Evolutionary conservation across 2,329 filamentous ascomycete genomes (phyloP).

Genomic region (Fusarium solani-melongenae): DNA sequence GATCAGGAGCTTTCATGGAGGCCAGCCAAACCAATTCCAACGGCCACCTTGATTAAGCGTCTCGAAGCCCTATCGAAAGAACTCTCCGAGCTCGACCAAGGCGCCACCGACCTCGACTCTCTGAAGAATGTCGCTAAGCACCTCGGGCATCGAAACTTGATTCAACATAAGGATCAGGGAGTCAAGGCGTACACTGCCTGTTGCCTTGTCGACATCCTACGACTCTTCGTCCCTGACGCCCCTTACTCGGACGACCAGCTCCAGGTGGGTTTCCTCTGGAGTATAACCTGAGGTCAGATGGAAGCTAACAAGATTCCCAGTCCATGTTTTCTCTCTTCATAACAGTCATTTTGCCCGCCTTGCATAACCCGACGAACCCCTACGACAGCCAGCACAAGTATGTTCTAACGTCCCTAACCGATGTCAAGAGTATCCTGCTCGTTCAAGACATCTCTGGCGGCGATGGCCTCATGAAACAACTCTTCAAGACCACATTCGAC

Average conservation of each 20-base stretch:
- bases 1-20: constrained; percentile 90
- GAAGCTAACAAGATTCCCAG: constrained; percentile 58
- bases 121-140: constrained; percentile 86
- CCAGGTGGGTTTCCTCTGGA: constrained; percentile 68
- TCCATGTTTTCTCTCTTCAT: constrained; percentile 95
- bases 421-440: constrained; percentile 94
- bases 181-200: constrained; percentile 90
- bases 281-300: neutral
- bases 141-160: constrained; percentile 81
- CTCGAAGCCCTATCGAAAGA: constrained; percentile 85
- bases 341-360: constrained; percentile 82
- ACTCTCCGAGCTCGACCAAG: constrained; percentile 87
- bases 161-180: constrained; percentile 92
- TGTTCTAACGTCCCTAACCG: constrained; percentile 86
- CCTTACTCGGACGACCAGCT: constrained; percentile 91
- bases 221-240: constrained; percentile 92
- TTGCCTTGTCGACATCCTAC: constrained; percentile 92
- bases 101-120: constrained; percentile 85
- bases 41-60: constrained; percentile 82
- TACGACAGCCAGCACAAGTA: constrained; percentile 96
- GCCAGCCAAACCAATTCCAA: constrained; percentile 88
- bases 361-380: constrained; percentile 86
- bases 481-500: constrained; percentile 93
- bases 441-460: constrained; percentile 87
- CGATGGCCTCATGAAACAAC: constrained; percentile 79